Conservation (phyloP, 345 rosid species). For the Balakata baccata region DNA sequence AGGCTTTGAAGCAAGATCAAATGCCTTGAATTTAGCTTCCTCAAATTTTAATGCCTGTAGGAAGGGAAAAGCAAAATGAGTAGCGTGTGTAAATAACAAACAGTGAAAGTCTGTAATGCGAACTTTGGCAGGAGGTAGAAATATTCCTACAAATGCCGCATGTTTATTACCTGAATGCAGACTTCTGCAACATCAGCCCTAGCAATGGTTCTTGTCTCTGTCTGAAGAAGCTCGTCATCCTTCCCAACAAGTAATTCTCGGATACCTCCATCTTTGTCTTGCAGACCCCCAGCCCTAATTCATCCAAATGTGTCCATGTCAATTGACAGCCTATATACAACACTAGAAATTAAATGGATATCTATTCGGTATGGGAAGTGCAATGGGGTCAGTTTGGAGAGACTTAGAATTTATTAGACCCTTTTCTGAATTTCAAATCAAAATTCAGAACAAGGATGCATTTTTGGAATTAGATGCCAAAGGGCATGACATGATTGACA, state of each 20-base stretch:
- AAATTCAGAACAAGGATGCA: not conserved
- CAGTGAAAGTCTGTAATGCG: not conserved
- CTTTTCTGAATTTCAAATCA: not conserved
- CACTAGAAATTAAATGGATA: not conserved
- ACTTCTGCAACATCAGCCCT: slow-evolving; percentile 90
- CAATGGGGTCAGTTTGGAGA: too few species aligned
- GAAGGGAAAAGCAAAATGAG: not conserved
- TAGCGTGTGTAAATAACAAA: not conserved
- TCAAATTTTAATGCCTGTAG: slow-evolving; percentile 69
- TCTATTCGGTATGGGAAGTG: not conserved
- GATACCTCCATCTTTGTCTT: slow-evolving; percentile 82
- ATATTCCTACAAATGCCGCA: not conserved
- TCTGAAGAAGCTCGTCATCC: slow-evolving; percentile 93
- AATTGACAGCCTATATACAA: not conserved
- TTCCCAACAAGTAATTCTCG: slow-evolving; percentile 80
- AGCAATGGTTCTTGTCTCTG: slow-evolving; percentile 66
- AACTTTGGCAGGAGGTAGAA: not conserved
- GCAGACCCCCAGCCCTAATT: slow-evolving; percentile 90
- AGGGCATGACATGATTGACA: not conserved
- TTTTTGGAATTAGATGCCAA: not conserved
- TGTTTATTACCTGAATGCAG: slow-evolving; percentile 62
- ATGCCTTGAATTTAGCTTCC: slow-evolving; percentile 78
- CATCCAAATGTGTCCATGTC: slow-evolving; percentile 15
- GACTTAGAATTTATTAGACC: not conserved
- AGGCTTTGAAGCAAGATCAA: slow-evolving; percentile 86